Evolutionary conservation across 129 eudicot species (phyloP).

Genomic region (Ambrosia trifida): DNA sequence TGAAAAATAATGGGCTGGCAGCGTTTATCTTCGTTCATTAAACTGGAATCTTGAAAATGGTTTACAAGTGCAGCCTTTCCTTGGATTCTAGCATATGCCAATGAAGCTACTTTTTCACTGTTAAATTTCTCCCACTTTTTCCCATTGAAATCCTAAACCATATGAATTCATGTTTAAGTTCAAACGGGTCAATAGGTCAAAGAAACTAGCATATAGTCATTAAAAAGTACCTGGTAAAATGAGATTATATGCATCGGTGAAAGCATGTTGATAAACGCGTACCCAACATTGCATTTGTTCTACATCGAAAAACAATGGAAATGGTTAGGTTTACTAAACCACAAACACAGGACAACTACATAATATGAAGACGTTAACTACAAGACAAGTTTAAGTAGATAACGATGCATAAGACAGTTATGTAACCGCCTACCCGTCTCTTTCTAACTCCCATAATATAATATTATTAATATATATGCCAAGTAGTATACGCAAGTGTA

Average conservation of each 20-base stretch:
- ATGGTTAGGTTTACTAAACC: not conserved
- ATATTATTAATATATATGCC: no score
- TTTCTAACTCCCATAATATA: no score
- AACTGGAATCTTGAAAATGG: constrained; percentile 85
- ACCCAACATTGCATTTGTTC: constrained; percentile 97
- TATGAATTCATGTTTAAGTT: not conserved
- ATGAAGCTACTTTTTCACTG: constrained; percentile 84
- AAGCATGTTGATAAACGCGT: constrained; percentile 95
- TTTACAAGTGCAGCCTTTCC: constrained; percentile 76
- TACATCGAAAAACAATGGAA: constrained; percentile 34
- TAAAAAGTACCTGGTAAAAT: constrained; percentile 61
- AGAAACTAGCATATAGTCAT: not conserved
- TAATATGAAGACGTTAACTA: no score
- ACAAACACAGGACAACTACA: not conserved
- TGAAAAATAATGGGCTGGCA: constrained; percentile 80
- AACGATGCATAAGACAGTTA: no score
- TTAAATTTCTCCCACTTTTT: constrained; percentile 94
- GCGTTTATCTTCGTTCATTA: constrained; percentile 89
- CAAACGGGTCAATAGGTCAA: not conserved
- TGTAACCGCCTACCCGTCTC: no score
- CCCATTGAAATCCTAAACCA: constrained; percentile 74
- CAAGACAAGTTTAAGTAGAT: no score
- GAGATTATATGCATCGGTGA: constrained; percentile 79
- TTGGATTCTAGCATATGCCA: constrained; percentile 94
- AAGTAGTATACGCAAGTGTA: no score